phyloP scores from a whole-genome alignment of 108 stramenopile genomes.

The Cyclostephanos tholiformis region DNA sequence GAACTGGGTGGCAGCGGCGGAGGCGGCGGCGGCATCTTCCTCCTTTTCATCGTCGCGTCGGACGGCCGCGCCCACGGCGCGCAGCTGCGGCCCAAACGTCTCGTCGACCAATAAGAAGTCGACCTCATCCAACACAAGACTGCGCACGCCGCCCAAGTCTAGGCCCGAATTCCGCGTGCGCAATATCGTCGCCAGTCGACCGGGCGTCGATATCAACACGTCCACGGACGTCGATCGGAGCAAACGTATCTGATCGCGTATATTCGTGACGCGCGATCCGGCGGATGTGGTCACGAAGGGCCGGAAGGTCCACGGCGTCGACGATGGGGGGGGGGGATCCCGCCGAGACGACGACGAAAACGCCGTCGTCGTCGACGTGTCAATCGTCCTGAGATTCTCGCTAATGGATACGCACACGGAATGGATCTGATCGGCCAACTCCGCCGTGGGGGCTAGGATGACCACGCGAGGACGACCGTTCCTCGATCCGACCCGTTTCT shows the following conservation, averaged over 20 bases:
- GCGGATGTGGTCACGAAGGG: slow-evolving; percentile 68
- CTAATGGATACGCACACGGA: slow-evolving; percentile 63
- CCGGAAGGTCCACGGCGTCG: slow-evolving; percentile 42
- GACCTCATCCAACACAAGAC: slow-evolving; percentile 92
- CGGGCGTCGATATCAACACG: slow-evolving; percentile 90
- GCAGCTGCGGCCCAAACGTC: slow-evolving; percentile 89
- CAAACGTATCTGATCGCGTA: slow-evolving; percentile 83
- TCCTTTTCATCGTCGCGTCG: neutral
- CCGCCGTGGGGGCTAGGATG: slow-evolving; percentile 90
- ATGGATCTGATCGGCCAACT: slow-evolving; percentile 88
- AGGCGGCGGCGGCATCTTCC: neutral
- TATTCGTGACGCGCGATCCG: slow-evolving; percentile 65
- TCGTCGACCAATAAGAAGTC: slow-evolving; percentile 90
- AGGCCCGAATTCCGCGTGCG: slow-evolving; percentile 72
- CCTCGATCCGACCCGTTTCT: slow-evolving; percentile 7
- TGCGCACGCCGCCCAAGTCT: slow-evolving; percentile 62
- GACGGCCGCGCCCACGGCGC: slow-evolving; percentile 82
- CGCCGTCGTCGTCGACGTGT: slow-evolving; percentile 44
- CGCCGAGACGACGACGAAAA: slow-evolving; percentile 25
- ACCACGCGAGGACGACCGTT: slow-evolving; percentile 66
- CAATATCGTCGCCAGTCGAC: slow-evolving; percentile 87
- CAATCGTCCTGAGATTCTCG: neutral
- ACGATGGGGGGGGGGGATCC: slow-evolving; percentile 32
- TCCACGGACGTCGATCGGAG: slow-evolving; percentile 75
- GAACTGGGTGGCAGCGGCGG: slow-evolving; percentile 66